phyloP scores from a whole-genome alignment of 1,284 basidiomycete species.

The Heliocybe sulcata region DNA sequence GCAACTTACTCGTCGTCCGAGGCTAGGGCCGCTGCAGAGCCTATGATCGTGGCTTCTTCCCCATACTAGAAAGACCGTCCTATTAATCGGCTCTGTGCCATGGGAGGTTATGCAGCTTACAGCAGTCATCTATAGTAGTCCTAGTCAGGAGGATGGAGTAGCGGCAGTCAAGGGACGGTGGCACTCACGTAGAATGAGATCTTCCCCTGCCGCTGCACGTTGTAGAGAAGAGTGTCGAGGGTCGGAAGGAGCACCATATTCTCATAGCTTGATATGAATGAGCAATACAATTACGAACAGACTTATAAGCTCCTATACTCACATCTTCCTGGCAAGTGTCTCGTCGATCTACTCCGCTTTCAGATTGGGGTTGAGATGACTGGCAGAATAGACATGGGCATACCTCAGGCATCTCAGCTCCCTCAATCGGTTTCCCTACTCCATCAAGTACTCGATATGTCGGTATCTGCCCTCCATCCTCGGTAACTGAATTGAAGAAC shows the following conservation, averaged over 20 bases:
- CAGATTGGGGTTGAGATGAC: neutral
- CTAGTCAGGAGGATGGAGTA: neutral
- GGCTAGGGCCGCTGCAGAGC: conserved; percentile 81
- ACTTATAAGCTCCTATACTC: conserved; percentile 16
- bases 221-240: conserved; percentile 85
- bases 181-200: conserved; percentile 85
- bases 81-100: neutral
- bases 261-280: conserved; percentile 49
- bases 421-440: conserved; percentile 62
- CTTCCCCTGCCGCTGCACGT: conserved; percentile 89
- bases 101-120: conserved; percentile 29
- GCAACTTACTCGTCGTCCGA: conserved; percentile 77
- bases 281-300: conserved; percentile 1
- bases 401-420: conserved; percentile 69
- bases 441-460: conserved; percentile 82
- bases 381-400: conserved; percentile 9
- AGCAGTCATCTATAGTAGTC: conserved; percentile 60
- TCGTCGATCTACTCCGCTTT: conserved; percentile 53
- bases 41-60: conserved; percentile 89
- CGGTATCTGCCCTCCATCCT: conserved; percentile 58
- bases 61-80: conserved; percentile 50
- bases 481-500: conserved; percentile 73
- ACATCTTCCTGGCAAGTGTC: conserved; percentile 68
- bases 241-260: conserved; percentile 81
- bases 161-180: neutral